Evolutionary conservation across 1,284 basidiomycete species (phyloP).

Genomic region (Cryptococcus jaspeensis): DNA sequence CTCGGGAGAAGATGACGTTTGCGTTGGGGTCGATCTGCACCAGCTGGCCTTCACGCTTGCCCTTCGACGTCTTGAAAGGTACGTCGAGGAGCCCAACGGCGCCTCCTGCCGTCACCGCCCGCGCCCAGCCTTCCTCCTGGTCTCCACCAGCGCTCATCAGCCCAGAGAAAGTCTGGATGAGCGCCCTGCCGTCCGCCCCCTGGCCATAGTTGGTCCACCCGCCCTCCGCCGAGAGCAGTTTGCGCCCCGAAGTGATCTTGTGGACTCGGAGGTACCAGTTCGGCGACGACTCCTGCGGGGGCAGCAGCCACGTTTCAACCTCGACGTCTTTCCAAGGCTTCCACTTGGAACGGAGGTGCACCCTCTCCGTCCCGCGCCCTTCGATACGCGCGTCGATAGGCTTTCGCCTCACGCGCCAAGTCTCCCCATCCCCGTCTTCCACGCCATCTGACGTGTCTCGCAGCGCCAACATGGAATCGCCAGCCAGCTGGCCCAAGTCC

Average conservation of each 20-base stretch:
- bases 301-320: slow-evolving; percentile 72
- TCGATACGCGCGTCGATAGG: slow-evolving; percentile 66
- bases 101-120: slow-evolving; percentile 63
- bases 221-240: slow-evolving; percentile 63
- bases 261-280: slow-evolving; percentile 70
- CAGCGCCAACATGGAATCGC: slow-evolving; percentile 67
- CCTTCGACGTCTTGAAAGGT: slow-evolving; percentile 19
- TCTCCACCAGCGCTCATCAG: slow-evolving; percentile 39
- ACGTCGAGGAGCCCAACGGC: slow-evolving; percentile 64
- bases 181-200: slow-evolving; percentile 61
- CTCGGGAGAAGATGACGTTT: slow-evolving; percentile 67
- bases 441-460: slow-evolving; percentile 57
- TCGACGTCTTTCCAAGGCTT: slow-evolving; percentile 68
- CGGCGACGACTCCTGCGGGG: slow-evolving; percentile 58
- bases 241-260: slow-evolving; percentile 59
- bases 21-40: slow-evolving; percentile 70
- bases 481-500: slow-evolving; percentile 68
- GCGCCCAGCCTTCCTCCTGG: slow-evolving; percentile 47
- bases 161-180: slow-evolving; percentile 51
- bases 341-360: slow-evolving; percentile 67
- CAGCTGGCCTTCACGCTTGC: slow-evolving; percentile 52
- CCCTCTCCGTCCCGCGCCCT: slow-evolving; percentile 45
- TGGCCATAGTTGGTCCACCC: slow-evolving; percentile 72
- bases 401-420: slow-evolving; percentile 66
- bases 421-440: slow-evolving; percentile 57